Evolutionary conservation across 75 land plant species (phyloP).

Genomic region (Isoetes taiwanensis): DNA sequence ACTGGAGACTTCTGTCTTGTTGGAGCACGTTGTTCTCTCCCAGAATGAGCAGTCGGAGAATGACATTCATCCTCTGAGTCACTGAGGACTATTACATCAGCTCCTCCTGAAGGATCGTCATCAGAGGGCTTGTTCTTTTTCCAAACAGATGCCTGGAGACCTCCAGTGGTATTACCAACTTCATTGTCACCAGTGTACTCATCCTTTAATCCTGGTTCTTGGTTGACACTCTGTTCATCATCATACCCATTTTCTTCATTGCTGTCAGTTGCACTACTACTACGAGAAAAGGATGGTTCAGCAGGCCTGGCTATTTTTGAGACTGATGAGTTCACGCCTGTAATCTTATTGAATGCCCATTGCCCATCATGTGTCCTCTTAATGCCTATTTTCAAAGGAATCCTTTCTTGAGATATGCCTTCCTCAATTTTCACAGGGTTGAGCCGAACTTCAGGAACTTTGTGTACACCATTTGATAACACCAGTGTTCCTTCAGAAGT

Average conservation of each 20-base stretch:
- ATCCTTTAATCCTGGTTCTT: constrained; percentile 23
- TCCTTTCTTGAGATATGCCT: constrained; percentile 43
- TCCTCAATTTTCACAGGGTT: constrained; percentile 41
- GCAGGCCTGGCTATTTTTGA: constrained; percentile 10
- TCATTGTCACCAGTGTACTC: constrained; percentile 33
- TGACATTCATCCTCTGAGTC: constrained; percentile 94
- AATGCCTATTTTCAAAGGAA: constrained; percentile 49
- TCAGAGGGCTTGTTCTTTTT: constrained; percentile 13
- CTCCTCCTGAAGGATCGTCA: constrained; percentile 17
- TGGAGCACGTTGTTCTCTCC: too few species aligned
- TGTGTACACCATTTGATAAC: constrained; percentile 24
- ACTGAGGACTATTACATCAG: constrained; percentile 81
- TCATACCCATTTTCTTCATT: constrained; percentile 58
- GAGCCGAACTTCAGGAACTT: constrained; percentile 8
- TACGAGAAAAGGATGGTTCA: constrained; percentile 22
- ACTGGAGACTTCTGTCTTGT: too few species aligned
- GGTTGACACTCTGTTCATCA: constrained; percentile 70
- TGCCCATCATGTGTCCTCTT: constrained; percentile 62
- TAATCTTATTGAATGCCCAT: constrained; percentile 61
- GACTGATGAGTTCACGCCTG: constrained; percentile 18
- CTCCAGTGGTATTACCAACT: constrained; percentile 10
- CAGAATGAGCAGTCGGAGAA: too few species aligned
- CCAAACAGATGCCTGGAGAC: constrained; percentile 28
- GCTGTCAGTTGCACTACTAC: constrained; percentile 72
- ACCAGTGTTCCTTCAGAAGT: constrained; percentile 25